Evolutionary conservation across 2,329 filamentous ascomycete genomes (phyloP).

Genomic region (Trichoderma lentiforme): DNA sequence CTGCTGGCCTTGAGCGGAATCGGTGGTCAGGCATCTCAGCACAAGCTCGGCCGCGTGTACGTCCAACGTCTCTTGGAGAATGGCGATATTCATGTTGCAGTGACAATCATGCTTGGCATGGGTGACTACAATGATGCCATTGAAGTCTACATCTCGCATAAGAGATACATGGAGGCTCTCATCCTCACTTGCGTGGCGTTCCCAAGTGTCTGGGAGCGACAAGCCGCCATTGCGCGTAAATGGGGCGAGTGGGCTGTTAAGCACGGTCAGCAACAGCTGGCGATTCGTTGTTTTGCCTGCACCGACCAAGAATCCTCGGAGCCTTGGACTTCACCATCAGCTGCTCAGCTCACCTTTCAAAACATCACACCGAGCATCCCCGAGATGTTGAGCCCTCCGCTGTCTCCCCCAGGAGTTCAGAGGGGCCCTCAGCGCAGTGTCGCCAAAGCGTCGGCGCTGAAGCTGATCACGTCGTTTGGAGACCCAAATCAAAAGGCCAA

Average conservation of each 20-base stretch:
- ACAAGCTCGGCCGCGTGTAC: constrained; percentile 86
- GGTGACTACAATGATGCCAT: constrained; percentile 93
- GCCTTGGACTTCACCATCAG: constrained; percentile 83
- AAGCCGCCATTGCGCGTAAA: constrained; percentile 81
- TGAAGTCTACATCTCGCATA: constrained; percentile 91
- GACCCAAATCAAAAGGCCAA: constrained; percentile 59
- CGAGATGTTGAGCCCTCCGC: constrained; percentile 63
- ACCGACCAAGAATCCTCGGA: constrained; percentile 81
- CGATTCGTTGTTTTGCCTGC: constrained; percentile 90
- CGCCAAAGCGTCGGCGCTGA: constrained; percentile 78
- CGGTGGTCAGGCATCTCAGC: constrained; percentile 70
- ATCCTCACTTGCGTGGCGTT: constrained; percentile 80
- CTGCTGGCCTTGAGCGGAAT: constrained; percentile 86
- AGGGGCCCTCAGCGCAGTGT: constrained; percentile 60
- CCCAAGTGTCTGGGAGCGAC: constrained; percentile 85
- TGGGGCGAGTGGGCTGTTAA: constrained; percentile 93
- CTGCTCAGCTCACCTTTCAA: constrained; percentile 58
- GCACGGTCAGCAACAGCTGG: constrained; percentile 82
- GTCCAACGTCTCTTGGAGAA: constrained; percentile 86
- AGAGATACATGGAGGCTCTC: constrained; percentile 87
- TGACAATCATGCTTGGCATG: constrained; percentile 87
- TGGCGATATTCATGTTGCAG: constrained; percentile 87
- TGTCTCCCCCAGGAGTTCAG: constrained; percentile 68
- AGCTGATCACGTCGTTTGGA: constrained; percentile 87
- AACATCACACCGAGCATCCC: constrained; percentile 54